These are phyloP conservation scores for Ceriops tagal DNA, from an alignment of 345 rosid species.

Conservation along the genomic window DNA sequence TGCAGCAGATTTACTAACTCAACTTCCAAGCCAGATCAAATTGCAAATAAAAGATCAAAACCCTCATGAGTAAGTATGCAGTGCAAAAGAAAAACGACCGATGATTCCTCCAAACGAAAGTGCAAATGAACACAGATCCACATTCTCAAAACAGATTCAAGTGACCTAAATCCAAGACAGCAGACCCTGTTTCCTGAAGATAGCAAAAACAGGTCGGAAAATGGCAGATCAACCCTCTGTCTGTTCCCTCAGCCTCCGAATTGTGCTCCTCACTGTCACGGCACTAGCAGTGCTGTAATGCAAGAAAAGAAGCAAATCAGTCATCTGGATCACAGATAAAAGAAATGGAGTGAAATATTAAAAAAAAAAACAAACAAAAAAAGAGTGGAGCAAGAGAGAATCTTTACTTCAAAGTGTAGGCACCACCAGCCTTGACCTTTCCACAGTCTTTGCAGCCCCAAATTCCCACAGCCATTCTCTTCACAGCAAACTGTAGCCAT, in stretches of 20 bases:
- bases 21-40: too few species aligned
- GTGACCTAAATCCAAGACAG: not conserved
- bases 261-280: conserved; percentile 70
- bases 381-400: too few species aligned
- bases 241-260: conserved; percentile 66
- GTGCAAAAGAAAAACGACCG: not conserved
- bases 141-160: conserved; percentile 15
- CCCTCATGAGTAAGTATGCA: not conserved
- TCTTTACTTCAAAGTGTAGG: conserved; percentile 31
- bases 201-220: not conserved
- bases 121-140: not conserved
- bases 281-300: conserved; percentile 62
- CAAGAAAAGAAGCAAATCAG: not conserved
- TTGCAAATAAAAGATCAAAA: not conserved
- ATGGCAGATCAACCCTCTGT: conserved; percentile 44
- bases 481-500: conserved; percentile 27
- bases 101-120: not conserved
- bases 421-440: conserved; percentile 35
- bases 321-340: not conserved
- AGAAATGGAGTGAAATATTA: too few species aligned
- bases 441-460: conserved; percentile 39
- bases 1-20: too few species aligned
- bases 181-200: conserved; percentile 1
- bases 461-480: conserved; percentile 37
- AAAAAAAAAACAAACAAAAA: not conserved